These are phyloP conservation scores for Cicer bijugum DNA, from an alignment of 306 rosid genomes.

Conservation along the genomic window DNA sequence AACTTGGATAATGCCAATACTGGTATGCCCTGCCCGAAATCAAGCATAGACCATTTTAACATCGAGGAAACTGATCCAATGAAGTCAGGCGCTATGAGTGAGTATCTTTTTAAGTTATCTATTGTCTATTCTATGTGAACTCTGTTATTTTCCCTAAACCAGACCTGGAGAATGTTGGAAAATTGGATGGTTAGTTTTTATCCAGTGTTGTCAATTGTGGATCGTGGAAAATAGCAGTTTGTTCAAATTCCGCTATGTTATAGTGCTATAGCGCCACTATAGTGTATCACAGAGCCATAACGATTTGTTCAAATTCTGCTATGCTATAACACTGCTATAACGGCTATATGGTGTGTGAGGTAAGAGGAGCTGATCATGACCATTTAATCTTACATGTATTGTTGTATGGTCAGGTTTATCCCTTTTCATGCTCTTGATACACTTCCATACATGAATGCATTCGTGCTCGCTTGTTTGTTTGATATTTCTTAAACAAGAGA, in stretches of 20 bases:
- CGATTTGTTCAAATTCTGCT: no score
- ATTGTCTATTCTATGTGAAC: constrained; percentile 25
- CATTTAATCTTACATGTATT: constrained; percentile 4
- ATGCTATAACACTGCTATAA: no score
- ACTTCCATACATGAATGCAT: not conserved
- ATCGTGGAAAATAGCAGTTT: no score
- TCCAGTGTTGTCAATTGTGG: no score
- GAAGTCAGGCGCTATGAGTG: constrained; percentile 84
- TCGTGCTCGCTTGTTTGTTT: not conserved
- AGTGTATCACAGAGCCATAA: no score
- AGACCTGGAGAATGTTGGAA: constrained; percentile 4
- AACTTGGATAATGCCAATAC: constrained; percentile 44
- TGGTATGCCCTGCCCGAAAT: constrained; percentile 48
- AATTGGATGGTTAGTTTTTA: not conserved
- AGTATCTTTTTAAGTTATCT: constrained; percentile 44
- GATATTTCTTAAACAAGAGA: not conserved
- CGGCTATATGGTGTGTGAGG: not conserved
- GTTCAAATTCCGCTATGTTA: no score
- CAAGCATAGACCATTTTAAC: constrained; percentile 74
- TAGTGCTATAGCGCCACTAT: no score
- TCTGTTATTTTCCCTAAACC: constrained; percentile 19
- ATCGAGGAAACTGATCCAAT: constrained; percentile 71
- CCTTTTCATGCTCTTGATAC: not conserved
- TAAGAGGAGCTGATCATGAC: constrained; percentile 1
- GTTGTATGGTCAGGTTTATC: not conserved